These are phyloP conservation scores for Termitomyces sp. DNA, from an alignment of 1,284 basidiomycete genomes.

Conservation along the genomic window DNA sequence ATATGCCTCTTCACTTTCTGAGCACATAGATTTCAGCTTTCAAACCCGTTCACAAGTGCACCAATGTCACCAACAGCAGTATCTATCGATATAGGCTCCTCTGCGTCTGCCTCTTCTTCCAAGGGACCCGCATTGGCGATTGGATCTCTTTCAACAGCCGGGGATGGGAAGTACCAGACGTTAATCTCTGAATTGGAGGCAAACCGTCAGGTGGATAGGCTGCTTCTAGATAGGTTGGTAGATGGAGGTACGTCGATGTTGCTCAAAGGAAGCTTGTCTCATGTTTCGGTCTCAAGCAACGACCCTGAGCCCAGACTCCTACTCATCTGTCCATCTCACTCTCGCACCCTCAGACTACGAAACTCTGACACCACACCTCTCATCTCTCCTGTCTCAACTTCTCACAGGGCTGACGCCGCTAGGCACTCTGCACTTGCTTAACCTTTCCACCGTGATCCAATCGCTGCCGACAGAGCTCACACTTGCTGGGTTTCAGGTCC, in stretches of 20 bases:
- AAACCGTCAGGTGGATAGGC: constrained; percentile 55
- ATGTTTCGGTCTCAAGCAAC: constrained; percentile 41
- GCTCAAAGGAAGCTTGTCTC: constrained; percentile 11
- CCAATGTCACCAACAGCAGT: constrained; percentile 61
- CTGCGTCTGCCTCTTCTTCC: constrained; percentile 17
- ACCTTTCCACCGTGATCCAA: constrained; percentile 40
- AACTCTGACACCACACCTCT: constrained; percentile 45
- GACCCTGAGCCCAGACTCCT: constrained; percentile 47
- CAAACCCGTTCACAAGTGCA: constrained; percentile 2
- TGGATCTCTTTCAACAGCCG: constrained; percentile 68
- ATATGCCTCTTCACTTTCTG: not conserved
- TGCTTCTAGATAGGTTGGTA: constrained; percentile 71
- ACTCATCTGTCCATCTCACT: constrained; percentile 60
- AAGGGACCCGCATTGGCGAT: constrained; percentile 58
- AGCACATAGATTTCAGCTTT: not conserved
- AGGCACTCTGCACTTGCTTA: constrained; percentile 63
- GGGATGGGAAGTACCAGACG: constrained; percentile 70
- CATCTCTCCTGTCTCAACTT: constrained; percentile 54
- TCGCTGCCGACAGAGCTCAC: constrained; percentile 53
- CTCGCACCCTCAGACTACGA: constrained; percentile 60
- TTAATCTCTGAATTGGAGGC: constrained; percentile 55
- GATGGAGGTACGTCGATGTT: constrained; percentile 54
- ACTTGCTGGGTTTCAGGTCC: constrained; percentile 56
- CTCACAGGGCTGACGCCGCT: constrained; percentile 52
- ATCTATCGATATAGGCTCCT: constrained; percentile 7